phyloP scores from a whole-genome alignment of 2,329 filamentous ascomycete species.

The Colletotrichum orbiculare region DNA sequence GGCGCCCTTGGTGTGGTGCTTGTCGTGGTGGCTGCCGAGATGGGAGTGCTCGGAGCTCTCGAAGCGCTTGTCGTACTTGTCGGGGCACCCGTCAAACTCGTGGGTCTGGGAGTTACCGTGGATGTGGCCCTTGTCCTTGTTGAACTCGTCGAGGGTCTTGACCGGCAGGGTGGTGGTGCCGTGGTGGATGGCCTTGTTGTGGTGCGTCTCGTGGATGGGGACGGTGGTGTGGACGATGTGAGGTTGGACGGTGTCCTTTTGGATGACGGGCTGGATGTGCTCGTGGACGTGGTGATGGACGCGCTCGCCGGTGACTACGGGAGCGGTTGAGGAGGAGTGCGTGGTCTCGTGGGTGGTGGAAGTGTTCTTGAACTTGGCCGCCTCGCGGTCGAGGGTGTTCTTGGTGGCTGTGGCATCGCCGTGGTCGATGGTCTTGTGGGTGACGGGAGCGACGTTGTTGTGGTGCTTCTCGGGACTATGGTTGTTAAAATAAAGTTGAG shows the following conservation, averaged over 20 bases:
- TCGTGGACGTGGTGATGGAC: constrained; percentile 67
- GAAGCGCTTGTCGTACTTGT: constrained; percentile 49
- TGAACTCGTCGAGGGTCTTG: constrained; percentile 74
- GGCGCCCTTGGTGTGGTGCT: neutral
- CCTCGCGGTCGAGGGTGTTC: constrained; percentile 62
- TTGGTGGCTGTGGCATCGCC: constrained; percentile 62
- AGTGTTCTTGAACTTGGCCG: constrained; percentile 46
- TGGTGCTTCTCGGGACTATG: constrained; percentile 69
- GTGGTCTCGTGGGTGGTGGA: constrained; percentile 45
- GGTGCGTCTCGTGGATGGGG: constrained; percentile 78
- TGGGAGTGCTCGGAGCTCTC: constrained; percentile 29
- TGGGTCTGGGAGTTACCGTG: constrained; percentile 45
- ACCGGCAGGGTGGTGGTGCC: constrained; percentile 71
- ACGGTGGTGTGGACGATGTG: constrained; percentile 77
- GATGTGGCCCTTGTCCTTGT: constrained; percentile 57
- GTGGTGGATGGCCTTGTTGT: constrained; percentile 75
- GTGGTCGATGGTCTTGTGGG: constrained; percentile 72
- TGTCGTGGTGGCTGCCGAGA: neutral
- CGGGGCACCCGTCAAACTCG: constrained; percentile 71
- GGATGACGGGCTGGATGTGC: constrained; percentile 75
- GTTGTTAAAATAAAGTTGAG: neutral
- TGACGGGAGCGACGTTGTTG: constrained; percentile 67
- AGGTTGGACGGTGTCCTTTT: constrained; percentile 76
- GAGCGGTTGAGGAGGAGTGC: constrained; percentile 41
- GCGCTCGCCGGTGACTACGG: constrained; percentile 44